Percentiles rank a stretch among this genome's conserved stretches.
These are phyloP conservation scores for Cinnamomum chago DNA, from an alignment of 164 flowering plant genomes.

Conservation along the genomic window DNA sequence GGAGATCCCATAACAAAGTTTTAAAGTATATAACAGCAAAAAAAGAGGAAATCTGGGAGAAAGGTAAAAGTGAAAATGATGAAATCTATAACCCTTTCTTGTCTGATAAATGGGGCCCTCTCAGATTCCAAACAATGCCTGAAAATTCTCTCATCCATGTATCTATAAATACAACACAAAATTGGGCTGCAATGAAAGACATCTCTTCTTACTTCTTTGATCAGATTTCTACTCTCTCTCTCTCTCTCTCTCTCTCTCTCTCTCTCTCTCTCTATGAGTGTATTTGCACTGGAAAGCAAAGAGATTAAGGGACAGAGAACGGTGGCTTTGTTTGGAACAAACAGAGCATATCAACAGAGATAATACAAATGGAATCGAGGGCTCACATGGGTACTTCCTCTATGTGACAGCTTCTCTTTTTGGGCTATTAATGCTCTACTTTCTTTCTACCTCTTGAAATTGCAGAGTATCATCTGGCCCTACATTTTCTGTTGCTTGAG, in stretches of 20 bases:
- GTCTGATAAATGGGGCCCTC: background rate
- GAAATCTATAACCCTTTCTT: background rate
- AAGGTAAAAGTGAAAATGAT: background rate
- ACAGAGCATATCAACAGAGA: constrained; percentile 25
- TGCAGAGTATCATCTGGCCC: constrained; percentile 5
- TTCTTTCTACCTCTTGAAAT: constrained; percentile 19
- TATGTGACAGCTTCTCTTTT: constrained; percentile 28
- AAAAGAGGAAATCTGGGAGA: background rate
- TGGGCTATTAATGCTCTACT: constrained; percentile 17
- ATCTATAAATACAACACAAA: constrained; percentile 13
- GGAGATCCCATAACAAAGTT: background rate
- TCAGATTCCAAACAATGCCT: constrained; percentile 3
- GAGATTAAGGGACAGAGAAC: background rate
- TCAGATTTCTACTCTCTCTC: background rate
- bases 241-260: background rate
- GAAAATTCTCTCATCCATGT: constrained; percentile 12
- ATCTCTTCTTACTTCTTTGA: background rate
- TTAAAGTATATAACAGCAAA: background rate
- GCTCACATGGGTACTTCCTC: constrained; percentile 31
- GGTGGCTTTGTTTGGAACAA: constrained; percentile 21
- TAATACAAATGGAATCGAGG: constrained; percentile 12
- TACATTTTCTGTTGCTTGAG: background rate
- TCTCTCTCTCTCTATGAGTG: background rate
- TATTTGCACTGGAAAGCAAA: background rate
- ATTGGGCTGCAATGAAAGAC: background rate